Base-by-base conservation (phyloP, 1,139 yeast genomes). In the Saccharomycopsis phalli region DNA sequence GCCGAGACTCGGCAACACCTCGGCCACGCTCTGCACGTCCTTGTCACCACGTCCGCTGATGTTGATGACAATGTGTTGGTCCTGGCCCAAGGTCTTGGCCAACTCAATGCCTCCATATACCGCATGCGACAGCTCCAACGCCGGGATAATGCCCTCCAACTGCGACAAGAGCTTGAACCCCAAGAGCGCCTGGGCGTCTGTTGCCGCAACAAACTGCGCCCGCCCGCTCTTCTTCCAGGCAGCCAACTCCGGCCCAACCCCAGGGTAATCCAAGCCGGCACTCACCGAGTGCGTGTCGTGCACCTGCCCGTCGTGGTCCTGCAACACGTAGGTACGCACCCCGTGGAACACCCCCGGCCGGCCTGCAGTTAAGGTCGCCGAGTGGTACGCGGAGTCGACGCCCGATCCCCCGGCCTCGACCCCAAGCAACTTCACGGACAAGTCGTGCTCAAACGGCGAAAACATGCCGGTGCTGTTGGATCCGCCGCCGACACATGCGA, bases 351-450 rank as follows among this genome's bases (percentile, higher is more conserved):
- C 98, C 66, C 99, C 99, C 10, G 94, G 94, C 49, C 76, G 70
- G 57, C 99, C 99, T 27, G 73, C 93, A 11, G 94, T 76, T 53
- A 91, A 71, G 23, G 98, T 87, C 20, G 98, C 98, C 37, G 95
- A 83, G 60, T 91, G 97, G 54, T 75, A 71, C 18, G 69, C 74
- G 17, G 96, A 82, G 54, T 84, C 86, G 38, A 91, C 53, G 57
- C 99, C 99, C 53, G 86, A 95, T 62, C 99, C 99, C 59, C 95
- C 99, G 39, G 99, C 99, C 66, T 93, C 99, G 47, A 88, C 88
- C 58, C 99, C 99, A 38, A 87, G 65, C 59, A 93, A 67, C 56
- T 74, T 75, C 40, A 91, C 99, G 10, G 73, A 66, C 10, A 59
- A 52, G 57, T 87, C 95, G 17, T 86, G 68, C 58, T 86, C 94